Evolutionary conservation across 2,329 filamentous ascomycete genomes (phyloP).

Genomic region (Hymenoscyphus scutula): DNA sequence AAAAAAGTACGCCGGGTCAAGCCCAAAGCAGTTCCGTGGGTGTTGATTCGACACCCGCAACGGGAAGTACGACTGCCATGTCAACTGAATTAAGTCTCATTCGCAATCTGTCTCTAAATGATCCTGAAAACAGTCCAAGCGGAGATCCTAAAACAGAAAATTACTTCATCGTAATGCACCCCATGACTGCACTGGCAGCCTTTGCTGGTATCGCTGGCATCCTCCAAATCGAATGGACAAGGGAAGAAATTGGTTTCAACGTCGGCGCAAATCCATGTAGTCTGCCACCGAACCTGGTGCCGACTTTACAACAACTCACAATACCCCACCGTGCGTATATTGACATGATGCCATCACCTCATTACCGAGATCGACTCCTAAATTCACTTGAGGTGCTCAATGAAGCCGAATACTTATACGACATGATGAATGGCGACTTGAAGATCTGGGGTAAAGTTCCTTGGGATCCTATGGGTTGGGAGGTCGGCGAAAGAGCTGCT

Average conservation of each 20-base stretch:
- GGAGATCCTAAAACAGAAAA: conserved; percentile 19
- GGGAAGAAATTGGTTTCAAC: conserved; percentile 21
- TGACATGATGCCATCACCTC: conserved; percentile 26
- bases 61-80: conserved; percentile 11
- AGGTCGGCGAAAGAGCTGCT: conserved; percentile 31
- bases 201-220: conserved; percentile 20
- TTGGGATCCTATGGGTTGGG: conserved; percentile 35
- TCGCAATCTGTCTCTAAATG: conserved; percentile 6
- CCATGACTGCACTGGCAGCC: conserved; percentile 18
- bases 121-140: background rate
- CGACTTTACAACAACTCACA: conserved; percentile 24
- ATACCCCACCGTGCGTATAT: conserved; percentile 23
- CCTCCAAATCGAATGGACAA: conserved; percentile 18
- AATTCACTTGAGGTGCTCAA: conserved; percentile 24
- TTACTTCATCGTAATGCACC: conserved; percentile 22
- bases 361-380: conserved; percentile 21
- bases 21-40: conserved; percentile 8
- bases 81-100: conserved; percentile 7
- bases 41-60: conserved; percentile 5
- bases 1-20: conserved; percentile 7
- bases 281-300: conserved; percentile 20
- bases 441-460: conserved; percentile 34
- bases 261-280: conserved; percentile 16
- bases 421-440: conserved; percentile 22
- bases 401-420: conserved; percentile 21